phyloP scores from a whole-genome alignment of 805 yeast genomes.

The Vanderwaltozyma verrucispora region DNA sequence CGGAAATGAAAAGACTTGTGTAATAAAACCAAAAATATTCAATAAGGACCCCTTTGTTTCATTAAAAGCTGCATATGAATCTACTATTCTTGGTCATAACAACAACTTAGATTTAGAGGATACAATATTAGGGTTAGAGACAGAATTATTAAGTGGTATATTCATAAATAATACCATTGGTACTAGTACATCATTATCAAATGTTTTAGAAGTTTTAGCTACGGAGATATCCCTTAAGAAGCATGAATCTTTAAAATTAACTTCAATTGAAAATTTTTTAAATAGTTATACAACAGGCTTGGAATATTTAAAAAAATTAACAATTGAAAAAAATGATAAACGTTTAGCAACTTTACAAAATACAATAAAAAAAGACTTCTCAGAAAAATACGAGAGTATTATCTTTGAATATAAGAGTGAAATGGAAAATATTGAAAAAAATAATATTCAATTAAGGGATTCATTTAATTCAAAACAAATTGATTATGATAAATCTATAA shows the following conservation, averaged over 20 bases:
- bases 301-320: constrained; percentile 22
- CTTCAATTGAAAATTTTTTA: constrained; percentile 45
- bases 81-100: constrained; percentile 54
- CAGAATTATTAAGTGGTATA: constrained; percentile 42
- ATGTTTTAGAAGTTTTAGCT: constrained; percentile 44
- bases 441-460: constrained; percentile 8
- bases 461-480: constrained; percentile 6
- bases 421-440: constrained; percentile 11
- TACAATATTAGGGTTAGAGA: constrained; percentile 37
- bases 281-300: constrained; percentile 34
- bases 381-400: constrained; percentile 18
- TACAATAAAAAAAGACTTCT: constrained; percentile 20
- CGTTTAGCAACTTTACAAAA: constrained; percentile 21
- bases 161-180: constrained; percentile 51
- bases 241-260: constrained; percentile 46
- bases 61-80: constrained; percentile 36
- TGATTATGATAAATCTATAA: constrained; percentile 10
- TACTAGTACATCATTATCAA: constrained; percentile 44
- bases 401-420: constrained; percentile 14
- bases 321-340: constrained; percentile 26
- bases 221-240: constrained; percentile 47
- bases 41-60: constrained; percentile 3
- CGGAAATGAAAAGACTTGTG: no score
- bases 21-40: not conserved
- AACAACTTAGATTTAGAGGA: constrained; percentile 40